A percentile compares a stretch with the other conserved stretches of the same genome.
These are phyloP conservation scores for Hypoxylon sp. DNA, from an alignment of 2,329 filamentous ascomycete species.

Conservation along the genomic window DNA sequence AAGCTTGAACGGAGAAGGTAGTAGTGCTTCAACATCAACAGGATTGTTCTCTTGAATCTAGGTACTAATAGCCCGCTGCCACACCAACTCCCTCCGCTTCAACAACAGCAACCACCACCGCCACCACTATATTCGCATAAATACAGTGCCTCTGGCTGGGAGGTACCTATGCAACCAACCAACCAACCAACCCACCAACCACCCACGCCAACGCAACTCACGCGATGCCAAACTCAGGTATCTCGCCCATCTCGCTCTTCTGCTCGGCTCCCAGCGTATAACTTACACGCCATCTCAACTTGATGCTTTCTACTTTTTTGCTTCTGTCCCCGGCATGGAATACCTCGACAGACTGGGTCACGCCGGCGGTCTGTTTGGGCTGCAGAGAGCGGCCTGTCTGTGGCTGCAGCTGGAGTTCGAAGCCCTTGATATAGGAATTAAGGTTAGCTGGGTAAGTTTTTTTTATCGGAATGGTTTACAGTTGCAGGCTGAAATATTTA, in stretches of 20 bases:
- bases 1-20: not conserved
- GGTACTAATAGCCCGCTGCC: conserved; percentile 12
- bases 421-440: conserved; percentile 69
- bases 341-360: conserved; percentile 85
- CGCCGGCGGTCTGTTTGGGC: conserved; percentile 79
- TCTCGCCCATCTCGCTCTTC: conserved; percentile 87
- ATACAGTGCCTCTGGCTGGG: not conserved
- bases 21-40: conserved; percentile 7
- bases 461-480: not conserved
- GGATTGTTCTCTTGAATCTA: conserved; percentile 26
- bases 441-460: not conserved
- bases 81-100: not conserved
- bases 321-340: conserved; percentile 77
- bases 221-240: conserved; percentile 82
- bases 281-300: conserved; percentile 89
- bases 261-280: conserved; percentile 78
- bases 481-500: too few relatives aligned
- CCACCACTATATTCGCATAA: not conserved
- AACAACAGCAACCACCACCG: not conserved
- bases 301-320: conserved; percentile 82
- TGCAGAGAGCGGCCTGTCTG: conserved; percentile 84
- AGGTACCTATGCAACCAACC: not conserved
- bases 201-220: conserved; percentile 55
- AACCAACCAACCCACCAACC: not conserved
- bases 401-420: conserved; percentile 83